Conservation (phyloP, 306 rosid genomes). For the Sphenostylis stenocarpa region DNA sequence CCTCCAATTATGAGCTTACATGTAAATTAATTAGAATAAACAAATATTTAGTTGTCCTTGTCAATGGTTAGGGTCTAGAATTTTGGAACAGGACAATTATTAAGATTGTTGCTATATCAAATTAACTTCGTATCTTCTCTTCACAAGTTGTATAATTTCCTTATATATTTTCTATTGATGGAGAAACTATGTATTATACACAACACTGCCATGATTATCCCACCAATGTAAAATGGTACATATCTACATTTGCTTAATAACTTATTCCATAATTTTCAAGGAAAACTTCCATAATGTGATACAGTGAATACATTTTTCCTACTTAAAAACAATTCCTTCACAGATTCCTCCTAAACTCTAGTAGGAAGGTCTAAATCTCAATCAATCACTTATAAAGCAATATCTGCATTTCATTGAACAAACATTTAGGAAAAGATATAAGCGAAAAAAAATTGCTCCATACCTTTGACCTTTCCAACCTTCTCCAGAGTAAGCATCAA, state of each 20-base stretch:
- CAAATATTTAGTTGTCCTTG: neutral
- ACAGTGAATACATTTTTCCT: neutral
- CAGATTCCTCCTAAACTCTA: constrained; percentile 10
- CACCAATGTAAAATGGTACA: neutral
- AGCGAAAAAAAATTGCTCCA: neutral
- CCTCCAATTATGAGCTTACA: neutral
- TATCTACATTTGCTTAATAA: neutral
- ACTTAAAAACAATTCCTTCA: neutral
- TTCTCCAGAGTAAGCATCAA: constrained; percentile 92
- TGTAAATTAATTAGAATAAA: neutral
- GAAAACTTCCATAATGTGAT: neutral
- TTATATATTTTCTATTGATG: neutral
- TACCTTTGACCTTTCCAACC: constrained; percentile 99
- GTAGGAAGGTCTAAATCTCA: neutral
- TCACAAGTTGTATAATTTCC: neutral
- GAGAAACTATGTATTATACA: neutral
- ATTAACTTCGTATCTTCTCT: neutral
- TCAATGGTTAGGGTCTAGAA: neutral
- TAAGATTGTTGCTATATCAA: neutral
- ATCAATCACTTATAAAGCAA: neutral
- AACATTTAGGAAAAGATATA: neutral
- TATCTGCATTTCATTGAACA: neutral
- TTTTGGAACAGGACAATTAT: neutral
- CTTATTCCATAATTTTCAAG: neutral
- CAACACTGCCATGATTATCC: neutral